phyloP scores from a whole-genome alignment of 352 stramenopile genomes.

The Pythium grandisporangium region DNA sequence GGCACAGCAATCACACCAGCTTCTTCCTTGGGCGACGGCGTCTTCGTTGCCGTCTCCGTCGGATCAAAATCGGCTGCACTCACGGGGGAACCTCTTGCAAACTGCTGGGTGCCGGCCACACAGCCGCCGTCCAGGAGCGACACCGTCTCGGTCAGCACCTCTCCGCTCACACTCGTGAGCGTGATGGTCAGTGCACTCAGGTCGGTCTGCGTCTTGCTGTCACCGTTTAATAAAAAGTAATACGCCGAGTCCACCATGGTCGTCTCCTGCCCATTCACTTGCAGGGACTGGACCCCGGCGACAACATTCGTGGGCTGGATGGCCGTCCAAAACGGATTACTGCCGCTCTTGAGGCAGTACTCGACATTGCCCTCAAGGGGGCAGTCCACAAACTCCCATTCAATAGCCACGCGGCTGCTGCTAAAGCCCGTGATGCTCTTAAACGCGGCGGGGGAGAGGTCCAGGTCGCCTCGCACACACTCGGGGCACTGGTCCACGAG shows the following conservation, averaged over 20 bases:
- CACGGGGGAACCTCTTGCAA: slow-evolving; percentile 9
- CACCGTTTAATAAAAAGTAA: slow-evolving; percentile 51
- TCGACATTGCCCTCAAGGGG: slow-evolving; percentile 19
- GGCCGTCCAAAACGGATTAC: slow-evolving; percentile 48
- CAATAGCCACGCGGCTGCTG: slow-evolving; percentile 20
- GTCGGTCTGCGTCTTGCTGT: slow-evolving; percentile 23
- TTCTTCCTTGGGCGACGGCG: not conserved
- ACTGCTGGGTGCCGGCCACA: slow-evolving; percentile 36
- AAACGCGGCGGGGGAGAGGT: slow-evolving; percentile 40
- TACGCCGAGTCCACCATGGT: slow-evolving; percentile 54
- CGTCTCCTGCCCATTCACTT: slow-evolving; percentile 42
- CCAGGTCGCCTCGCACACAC: slow-evolving; percentile 37
- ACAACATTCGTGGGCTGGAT: slow-evolving; percentile 54
- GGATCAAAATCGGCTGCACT: slow-evolving; percentile 2
- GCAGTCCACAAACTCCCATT: slow-evolving; percentile 40
- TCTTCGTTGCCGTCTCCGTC: not conserved
- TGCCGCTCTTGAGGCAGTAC: slow-evolving; percentile 49
- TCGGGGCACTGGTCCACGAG: slow-evolving; percentile 62
- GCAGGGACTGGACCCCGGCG: slow-evolving; percentile 35
- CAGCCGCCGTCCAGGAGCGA: slow-evolving; percentile 35
- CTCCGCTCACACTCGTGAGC: slow-evolving; percentile 34
- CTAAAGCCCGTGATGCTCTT: slow-evolving; percentile 19
- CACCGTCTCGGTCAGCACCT: slow-evolving; percentile 45
- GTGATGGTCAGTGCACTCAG: slow-evolving; percentile 31
- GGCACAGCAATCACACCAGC: slow-evolving; percentile 1